Percentiles rank a stretch among this genome's conserved stretches.
phyloP scores from a whole-genome alignment of 1,284 basidiomycete genomes.

The Puccinia novopanici region DNA sequence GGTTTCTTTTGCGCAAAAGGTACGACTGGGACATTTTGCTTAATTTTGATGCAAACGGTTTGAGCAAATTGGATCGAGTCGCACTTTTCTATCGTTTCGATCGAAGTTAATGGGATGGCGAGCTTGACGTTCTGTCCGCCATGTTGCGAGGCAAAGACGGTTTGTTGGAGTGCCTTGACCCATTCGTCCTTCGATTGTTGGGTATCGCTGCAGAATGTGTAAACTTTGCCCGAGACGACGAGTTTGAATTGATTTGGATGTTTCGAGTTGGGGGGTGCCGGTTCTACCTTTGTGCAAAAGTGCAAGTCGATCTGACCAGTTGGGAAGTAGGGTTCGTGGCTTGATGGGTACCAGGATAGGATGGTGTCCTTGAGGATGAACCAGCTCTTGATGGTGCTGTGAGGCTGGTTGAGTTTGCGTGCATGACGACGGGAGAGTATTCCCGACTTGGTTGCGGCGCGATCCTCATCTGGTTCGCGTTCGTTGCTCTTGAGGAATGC shows the following conservation, averaged over 20 bases:
- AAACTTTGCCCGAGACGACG: conserved; percentile 57
- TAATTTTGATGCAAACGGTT: conserved; percentile 78
- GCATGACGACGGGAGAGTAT: conserved; percentile 75
- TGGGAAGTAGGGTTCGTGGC: conserved; percentile 90
- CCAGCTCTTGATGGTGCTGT: conserved; percentile 83
- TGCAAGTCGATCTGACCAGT: conserved; percentile 90
- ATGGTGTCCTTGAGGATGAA: conserved; percentile 90
- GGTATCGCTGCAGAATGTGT: conserved; percentile 58
- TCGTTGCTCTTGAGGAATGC: conserved; percentile 69
- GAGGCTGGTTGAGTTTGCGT: conserved; percentile 67
- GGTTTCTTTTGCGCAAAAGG: conserved; percentile 1
- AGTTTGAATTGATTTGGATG: conserved; percentile 58
- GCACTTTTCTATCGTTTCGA: conserved; percentile 84
- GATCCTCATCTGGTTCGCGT: conserved; percentile 62
- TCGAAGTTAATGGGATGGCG: conserved; percentile 84
- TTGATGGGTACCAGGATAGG: conserved; percentile 80
- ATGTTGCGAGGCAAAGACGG: conserved; percentile 90
- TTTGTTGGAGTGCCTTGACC: conserved; percentile 85
- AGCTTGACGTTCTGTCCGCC: conserved; percentile 95
- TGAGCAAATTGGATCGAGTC: conserved; percentile 89
- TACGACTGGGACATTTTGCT: not conserved
- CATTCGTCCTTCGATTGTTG: conserved; percentile 64
- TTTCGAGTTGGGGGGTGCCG: conserved; percentile 75
- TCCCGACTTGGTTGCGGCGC: conserved; percentile 74
- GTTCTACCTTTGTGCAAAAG: conserved; percentile 84